Evolutionary conservation across 2,329 filamentous ascomycete genomes (phyloP), one percentile per base, ranked within the genome.

Genomic region (Fusarium nelsonii): DNA sequence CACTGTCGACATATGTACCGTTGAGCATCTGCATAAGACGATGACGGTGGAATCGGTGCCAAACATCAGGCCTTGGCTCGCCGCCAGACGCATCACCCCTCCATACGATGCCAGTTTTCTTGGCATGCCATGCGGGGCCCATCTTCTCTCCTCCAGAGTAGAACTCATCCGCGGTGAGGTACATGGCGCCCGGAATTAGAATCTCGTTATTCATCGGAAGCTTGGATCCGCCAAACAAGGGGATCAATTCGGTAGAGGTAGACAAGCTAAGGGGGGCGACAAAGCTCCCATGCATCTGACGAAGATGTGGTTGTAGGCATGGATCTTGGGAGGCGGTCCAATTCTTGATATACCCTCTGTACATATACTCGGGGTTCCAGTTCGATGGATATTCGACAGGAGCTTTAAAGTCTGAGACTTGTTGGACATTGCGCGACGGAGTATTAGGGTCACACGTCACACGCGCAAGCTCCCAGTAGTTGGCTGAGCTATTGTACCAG

Each of bases 11-110:
- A 18, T 81, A 84, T 2, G 88, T 90, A 10, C 84, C 85, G 71
- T 93, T 92, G 48, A 91, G 80, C 88, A 92, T 90, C 61, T 88
- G 83, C 28, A 92, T 81, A 60, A 92, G 87, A 6, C 91, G 88
- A 71, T 91, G 90, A n/a, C 90, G 88, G 65, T 92, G 90, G 71
- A 92, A 91, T 36, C 87, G 85, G 34, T 83, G 83, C 90, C 90
- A 93, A 63, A 86, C 91, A 44, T 87, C 75, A n/a, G 73, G 72
- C 58, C 78, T 79, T 45, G 83, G 78, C 30, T 82, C 81, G 3
- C 88, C 89, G 4, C 89, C 90, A 9, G 88, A 90, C 4, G 87
- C 88, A 3, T 87, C 86, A 45, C 90, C 90, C 37, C 90, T 87
- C 90, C 90, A 92, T 36, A 90, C 79, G 45, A 89, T 78, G 5